Base-by-base conservation (phyloP, 441 rosid species). In the Daphne laureola region DNA sequence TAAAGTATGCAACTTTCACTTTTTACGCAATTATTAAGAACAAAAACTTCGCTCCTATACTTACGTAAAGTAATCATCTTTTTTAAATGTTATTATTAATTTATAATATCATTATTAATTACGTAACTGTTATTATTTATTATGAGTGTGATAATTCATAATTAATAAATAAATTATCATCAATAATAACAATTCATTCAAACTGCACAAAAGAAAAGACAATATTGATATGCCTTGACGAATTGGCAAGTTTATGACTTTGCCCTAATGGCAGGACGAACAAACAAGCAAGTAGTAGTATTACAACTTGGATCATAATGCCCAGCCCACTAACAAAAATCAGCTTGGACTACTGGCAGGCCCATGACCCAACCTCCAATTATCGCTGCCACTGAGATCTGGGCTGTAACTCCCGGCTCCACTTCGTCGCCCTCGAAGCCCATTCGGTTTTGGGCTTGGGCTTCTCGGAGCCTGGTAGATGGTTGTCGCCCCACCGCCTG, bases 391-490 rank as follows among this genome's bases (percentile, higher is more conserved):
- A 49, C 26, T 54, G 40, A 66, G 55, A 49, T 80, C 78, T 1
- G 85, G 80, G 64, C 76, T 73, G 42, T 14, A 53, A 3, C 78
- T 78, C 14, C 52, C 2, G n/a, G 46, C 43, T 59, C 71, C 51
- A 46, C 71, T 61, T 17, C 56, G 58, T 15, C 58, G 69, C 17
- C 46, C 18, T 0, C 53, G 72, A 9, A 42, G 52, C 31, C 76
- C 73, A 2, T 55, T 67, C 2, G 49, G 14, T 21, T 69, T 83
- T 0, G 80, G 80, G 64, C 69, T 73, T 11, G 96, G 95, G 65
- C 96, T 91, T 35, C 71, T 79, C 1, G 75, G 77, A 13, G 69
- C 73, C 13, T 64, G 72, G 61, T 71, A 78, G 0, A 65, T 6
- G 9, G 73, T 46, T 14, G 62, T 55, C 7, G 9, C 38, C 38